These are phyloP conservation scores for Solanum bulbocastanum DNA, from an alignment of 257 asterid genomes.

Conservation along the genomic window DNA sequence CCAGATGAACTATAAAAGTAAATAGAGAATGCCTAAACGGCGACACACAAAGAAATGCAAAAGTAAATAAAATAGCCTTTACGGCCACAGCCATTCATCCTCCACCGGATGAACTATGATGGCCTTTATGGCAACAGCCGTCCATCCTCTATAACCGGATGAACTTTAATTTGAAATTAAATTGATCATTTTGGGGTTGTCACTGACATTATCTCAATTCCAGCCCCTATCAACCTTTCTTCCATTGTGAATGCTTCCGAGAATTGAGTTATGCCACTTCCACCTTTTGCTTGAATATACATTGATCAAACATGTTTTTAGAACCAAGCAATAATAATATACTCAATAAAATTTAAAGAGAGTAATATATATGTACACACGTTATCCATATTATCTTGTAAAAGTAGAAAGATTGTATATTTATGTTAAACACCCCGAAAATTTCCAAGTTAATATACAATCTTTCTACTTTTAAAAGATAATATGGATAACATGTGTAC, in stretches of 20 bases:
- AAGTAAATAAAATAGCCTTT: neutral
- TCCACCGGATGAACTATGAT: too few species aligned
- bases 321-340: neutral
- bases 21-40: too few species aligned
- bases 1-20: neutral
- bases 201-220: constrained; percentile 50
- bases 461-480: neutral
- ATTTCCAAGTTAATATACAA: too few species aligned
- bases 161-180: too few species aligned
- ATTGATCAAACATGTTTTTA: neutral
- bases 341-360: neutral
- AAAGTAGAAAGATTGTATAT: neutral
- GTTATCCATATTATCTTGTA: neutral
- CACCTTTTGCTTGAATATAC: constrained; percentile 32
- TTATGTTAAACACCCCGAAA: neutral
- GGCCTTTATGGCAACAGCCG: too few species aligned
- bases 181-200: constrained; percentile 8
- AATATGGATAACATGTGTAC: neutral
- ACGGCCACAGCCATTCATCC: neutral
- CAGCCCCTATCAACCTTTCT: constrained; percentile 54
- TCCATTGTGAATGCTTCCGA: constrained; percentile 38
- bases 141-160: too few species aligned
- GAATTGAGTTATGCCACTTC: constrained; percentile 6
- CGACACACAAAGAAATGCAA: neutral
- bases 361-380: neutral